A percentile compares a stretch with the other conserved stretches of the same genome.
Conservation (phyloP, 2,329 filamentous ascomycete species). For the Aureobasidium melanogenum region DNA sequence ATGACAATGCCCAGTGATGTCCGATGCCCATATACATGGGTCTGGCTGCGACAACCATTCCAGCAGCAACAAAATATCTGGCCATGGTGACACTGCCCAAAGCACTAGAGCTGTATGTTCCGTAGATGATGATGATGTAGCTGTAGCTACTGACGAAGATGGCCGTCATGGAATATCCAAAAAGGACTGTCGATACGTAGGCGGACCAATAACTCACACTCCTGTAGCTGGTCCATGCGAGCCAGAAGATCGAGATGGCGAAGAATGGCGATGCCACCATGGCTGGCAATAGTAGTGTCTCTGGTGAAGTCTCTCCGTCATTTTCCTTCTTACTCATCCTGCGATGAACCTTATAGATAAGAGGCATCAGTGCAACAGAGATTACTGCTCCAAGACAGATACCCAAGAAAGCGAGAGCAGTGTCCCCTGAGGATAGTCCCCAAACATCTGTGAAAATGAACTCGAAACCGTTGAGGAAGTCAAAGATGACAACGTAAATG, state of each 20-base stretch:
- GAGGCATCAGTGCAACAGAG: constrained; percentile 25
- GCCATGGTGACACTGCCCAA: constrained; percentile 25
- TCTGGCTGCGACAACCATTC: constrained; percentile 30
- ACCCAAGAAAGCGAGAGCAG: constrained; percentile 35
- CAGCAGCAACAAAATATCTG: constrained; percentile 24
- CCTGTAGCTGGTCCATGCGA: constrained; percentile 38
- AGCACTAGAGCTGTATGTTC: constrained; percentile 31
- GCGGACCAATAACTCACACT: constrained; percentile 37
- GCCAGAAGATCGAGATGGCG: constrained; percentile 40
- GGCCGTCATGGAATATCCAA: constrained; percentile 37
- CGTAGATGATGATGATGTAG: constrained; percentile 31
- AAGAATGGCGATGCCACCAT: constrained; percentile 33
- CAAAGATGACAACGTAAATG: constrained; percentile 45
- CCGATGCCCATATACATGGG: constrained; percentile 31
- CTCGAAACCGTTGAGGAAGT: constrained; percentile 42
- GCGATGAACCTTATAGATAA: constrained; percentile 20
- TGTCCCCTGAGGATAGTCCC: constrained; percentile 30
- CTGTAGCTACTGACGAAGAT: constrained; percentile 31
- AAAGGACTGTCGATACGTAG: constrained; percentile 32
- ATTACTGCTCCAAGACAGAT: constrained; percentile 35
- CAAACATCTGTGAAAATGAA: constrained; percentile 39
- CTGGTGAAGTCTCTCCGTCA: constrained; percentile 14
- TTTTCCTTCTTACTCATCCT: constrained; percentile 9
- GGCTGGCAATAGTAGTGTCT: constrained; percentile 33
- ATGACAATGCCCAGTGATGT: constrained; percentile 32